Evolutionary conservation across 169 alveolate species (phyloP).

Genomic region (Hepatocystis sp.): DNA sequence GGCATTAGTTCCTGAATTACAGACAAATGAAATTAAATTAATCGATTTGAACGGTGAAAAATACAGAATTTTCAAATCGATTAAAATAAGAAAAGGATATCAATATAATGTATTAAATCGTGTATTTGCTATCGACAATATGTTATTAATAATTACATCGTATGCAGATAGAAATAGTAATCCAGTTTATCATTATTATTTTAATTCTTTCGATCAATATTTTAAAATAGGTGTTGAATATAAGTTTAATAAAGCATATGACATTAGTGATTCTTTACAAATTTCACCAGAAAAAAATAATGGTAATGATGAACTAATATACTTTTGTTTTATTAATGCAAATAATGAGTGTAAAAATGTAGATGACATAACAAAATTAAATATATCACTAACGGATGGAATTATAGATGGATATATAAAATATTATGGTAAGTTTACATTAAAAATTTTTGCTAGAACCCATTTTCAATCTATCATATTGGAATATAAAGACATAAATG

Average conservation of each 20-base stretch:
- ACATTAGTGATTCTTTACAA: conserved; percentile 35
- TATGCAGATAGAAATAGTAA: conserved; percentile 6
- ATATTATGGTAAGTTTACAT: conserved; percentile 46
- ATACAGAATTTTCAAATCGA: conserved; percentile 61
- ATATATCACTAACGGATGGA: conserved; percentile 44
- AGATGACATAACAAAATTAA: conserved; percentile 58
- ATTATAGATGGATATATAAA: conserved; percentile 63
- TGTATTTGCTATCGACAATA: conserved; percentile 48
- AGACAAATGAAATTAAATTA: conserved; percentile 68
- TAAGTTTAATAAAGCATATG: conserved; percentile 39
- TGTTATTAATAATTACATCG: conserved; percentile 64
- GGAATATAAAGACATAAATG: conserved; percentile 37
- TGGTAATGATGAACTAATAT: conserved; percentile 36
- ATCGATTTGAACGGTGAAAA: conserved; percentile 50
- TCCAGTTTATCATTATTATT: conserved; percentile 68
- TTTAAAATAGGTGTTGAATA: conserved; percentile 53
- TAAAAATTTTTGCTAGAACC: conserved; percentile 73
- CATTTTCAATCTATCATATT: conserved; percentile 60
- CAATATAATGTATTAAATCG: conserved; percentile 29
- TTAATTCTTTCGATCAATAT: conserved; percentile 64
- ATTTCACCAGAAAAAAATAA: conserved; percentile 51
- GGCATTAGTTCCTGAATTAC: conserved; percentile 72
- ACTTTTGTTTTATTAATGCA: conserved; percentile 63
- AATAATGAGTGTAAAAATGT: conserved; percentile 37
- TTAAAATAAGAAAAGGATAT: conserved; percentile 49